Base-by-base conservation (phyloP, 2,329 filamentous ascomycete genomes). In the Neofusicoccum sp. region DNA sequence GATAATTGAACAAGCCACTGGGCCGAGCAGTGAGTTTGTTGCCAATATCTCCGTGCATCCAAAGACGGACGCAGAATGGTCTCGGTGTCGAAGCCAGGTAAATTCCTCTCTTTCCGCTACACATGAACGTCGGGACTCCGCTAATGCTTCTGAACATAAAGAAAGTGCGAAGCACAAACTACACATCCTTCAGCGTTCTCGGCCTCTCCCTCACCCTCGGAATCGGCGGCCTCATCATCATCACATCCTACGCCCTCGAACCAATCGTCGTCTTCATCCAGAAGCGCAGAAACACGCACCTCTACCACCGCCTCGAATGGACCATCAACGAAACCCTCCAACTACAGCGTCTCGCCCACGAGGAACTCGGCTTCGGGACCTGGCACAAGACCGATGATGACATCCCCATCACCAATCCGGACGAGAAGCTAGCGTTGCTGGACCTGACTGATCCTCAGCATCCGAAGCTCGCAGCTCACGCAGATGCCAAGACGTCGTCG, bases 171-270 rank as follows among this genome's bases (percentile, higher is more conserved):
- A 67, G 63, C 29, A 49, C 44, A 7, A 49, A 47, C n/a, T 67
- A 68, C 63, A 65, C 66, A 33, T 64, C 60, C 16, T 64, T 71
- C 34, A 67, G 61, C 33, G 64, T 70, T n/a, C 64, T 71, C 4
- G 70, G 69, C 33, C 67, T 71, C 67, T 60, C 45, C 9, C 64
- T 71, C 3, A 70, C 68, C 2, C 64, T 71, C 11, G 56, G 43
- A 14, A 62, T 69, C 11, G 69, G 70, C 39, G 50, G 56, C 9
- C n/a, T 71, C 9, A 48, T 70, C 33, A 68, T 70, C 28, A 37
- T 68, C 8, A 62, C 69, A 7, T 64, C 60, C 37, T 8, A 31
- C 3, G 16, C 52, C 4, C 34, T 67, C 12, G 61, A 63, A 0
- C 36, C 2, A 6, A 8, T 54, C 5, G 58, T 59, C 4, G 50